Percentiles rank a stretch among this genome's conserved stretches.
Evolutionary conservation across 345 rosid genomes (phyloP).

Genomic region (Geranium rotundifolium): DNA sequence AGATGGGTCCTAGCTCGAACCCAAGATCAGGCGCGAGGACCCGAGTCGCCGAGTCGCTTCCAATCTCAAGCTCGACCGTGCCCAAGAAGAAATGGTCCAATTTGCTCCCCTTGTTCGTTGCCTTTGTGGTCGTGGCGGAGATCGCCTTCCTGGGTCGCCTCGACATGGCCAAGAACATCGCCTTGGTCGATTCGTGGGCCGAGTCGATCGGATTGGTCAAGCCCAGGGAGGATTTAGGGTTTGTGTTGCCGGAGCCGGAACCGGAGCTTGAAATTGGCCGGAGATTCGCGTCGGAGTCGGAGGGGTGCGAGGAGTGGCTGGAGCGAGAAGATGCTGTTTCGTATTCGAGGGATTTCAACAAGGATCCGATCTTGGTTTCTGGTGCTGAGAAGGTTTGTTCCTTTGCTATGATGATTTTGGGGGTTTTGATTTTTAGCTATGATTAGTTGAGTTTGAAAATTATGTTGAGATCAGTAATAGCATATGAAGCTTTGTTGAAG

Average conservation of each 20-base stretch:
- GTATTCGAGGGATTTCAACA: constrained; percentile 60
- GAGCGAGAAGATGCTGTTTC: constrained; percentile 51
- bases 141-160: constrained; percentile 75
- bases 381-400: constrained; percentile 38
- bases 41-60: too few relatives aligned
- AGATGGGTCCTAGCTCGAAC: too few relatives aligned
- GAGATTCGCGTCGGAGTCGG: constrained; percentile 14
- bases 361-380: constrained; percentile 55
- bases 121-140: constrained; percentile 59
- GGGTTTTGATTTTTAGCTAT: too few relatives aligned
- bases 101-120: constrained; percentile 50
- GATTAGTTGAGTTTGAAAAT: too few relatives aligned
- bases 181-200: constrained; percentile 59
- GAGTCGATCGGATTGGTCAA: too few relatives aligned
- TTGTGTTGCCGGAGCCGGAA: too few relatives aligned
- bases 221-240: too few relatives aligned
- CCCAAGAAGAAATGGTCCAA: constrained; percentile 49
- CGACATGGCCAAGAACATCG: constrained; percentile 52
- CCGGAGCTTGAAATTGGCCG: too few relatives aligned
- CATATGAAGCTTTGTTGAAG: too few relatives aligned
- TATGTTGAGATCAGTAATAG: too few relatives aligned
- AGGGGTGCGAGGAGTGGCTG: constrained; percentile 71
- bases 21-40: too few relatives aligned
- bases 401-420: background rate
- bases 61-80: too few relatives aligned